Percentiles rank a stretch among this genome's conserved stretches.
These are phyloP conservation scores for Aspergillus neoniger DNA, from an alignment of 2,329 filamentous ascomycete genomes.

Conservation along the genomic window DNA sequence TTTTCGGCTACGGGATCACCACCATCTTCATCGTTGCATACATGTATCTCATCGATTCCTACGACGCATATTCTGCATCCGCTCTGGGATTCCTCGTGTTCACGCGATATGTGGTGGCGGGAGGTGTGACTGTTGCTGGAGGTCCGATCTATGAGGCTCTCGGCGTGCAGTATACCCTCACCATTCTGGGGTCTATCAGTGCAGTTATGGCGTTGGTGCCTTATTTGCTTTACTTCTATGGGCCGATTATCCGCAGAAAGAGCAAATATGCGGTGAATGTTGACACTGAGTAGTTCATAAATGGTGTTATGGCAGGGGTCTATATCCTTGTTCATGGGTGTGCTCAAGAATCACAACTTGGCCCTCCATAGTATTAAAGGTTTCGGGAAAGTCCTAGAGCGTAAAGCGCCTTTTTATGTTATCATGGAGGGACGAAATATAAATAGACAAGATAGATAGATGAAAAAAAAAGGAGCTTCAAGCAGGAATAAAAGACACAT, in stretches of 20 bases:
- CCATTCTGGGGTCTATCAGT: conserved; percentile 44
- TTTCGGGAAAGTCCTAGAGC: too few species aligned
- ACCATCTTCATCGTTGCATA: conserved; percentile 55
- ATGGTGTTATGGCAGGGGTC: too few species aligned
- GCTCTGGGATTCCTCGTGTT: conserved; percentile 50
- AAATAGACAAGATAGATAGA: too few species aligned
- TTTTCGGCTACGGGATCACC: conserved; percentile 56
- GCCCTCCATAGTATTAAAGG: too few species aligned
- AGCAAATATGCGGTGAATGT: conserved; percentile 15
- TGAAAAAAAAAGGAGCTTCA: too few species aligned
- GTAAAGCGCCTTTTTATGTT: too few species aligned
- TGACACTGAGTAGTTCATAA: too few species aligned
- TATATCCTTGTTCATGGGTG: too few species aligned
- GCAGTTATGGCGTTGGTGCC: conserved; percentile 47
- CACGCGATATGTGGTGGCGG: conserved; percentile 43
- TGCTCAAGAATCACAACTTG: too few species aligned
- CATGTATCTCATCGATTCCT: conserved; percentile 61
- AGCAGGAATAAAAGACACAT: too few species aligned
- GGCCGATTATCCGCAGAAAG: conserved; percentile 23
- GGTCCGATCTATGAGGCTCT: conserved; percentile 45
- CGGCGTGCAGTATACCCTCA: conserved; percentile 48
- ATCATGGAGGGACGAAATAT: too few species aligned
- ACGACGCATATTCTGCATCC: conserved; percentile 55
- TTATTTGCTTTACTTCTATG: conserved; percentile 34
- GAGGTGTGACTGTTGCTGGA: conserved; percentile 40